A percentile compares a stretch with the other conserved stretches of the same genome.
These are phyloP conservation scores for Fusarium sp. DNA, from an alignment of 2,329 filamentous ascomycete genomes.

Conservation along the genomic window DNA sequence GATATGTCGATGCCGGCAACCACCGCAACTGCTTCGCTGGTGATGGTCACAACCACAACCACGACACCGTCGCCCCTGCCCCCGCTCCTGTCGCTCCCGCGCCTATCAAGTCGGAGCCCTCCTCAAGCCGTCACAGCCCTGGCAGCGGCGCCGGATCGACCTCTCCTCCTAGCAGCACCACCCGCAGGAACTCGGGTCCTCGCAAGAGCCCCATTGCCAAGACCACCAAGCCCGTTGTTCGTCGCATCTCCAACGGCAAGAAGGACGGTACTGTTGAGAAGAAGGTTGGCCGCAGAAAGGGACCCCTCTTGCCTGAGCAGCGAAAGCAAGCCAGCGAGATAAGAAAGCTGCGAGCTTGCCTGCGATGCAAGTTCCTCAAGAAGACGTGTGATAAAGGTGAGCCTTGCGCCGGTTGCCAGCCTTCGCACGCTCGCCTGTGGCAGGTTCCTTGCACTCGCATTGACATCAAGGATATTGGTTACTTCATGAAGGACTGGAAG, in stretches of 20 bases:
- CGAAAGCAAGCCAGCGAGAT: constrained; percentile 97
- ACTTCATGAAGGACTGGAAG: constrained; percentile 99
- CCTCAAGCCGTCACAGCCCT: constrained; percentile 70
- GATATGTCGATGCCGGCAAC: constrained; percentile 70
- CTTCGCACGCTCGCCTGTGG: constrained; percentile 94
- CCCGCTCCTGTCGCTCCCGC: constrained; percentile 76
- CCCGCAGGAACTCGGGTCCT: constrained; percentile 75
- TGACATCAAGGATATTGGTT: constrained; percentile 97
- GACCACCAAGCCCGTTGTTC: constrained; percentile 83
- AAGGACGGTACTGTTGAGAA: constrained; percentile 86
- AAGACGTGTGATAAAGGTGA: constrained; percentile 99
- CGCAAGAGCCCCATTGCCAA: constrained; percentile 86
- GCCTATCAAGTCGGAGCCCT: constrained; percentile 70
- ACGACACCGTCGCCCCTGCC: constrained; percentile 71
- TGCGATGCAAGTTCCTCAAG: constrained; percentile 98
- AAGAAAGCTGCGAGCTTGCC: constrained; percentile 90
- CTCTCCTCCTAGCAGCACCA: constrained; percentile 69
- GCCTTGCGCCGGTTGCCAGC: constrained; percentile 94
- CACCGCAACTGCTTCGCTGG: constrained; percentile 74
- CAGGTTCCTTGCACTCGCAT: constrained; percentile 98
- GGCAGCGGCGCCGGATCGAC: constrained; percentile 70
- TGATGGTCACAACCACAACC: constrained; percentile 63
- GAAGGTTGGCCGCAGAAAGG: constrained; percentile 90
- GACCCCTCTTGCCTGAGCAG: constrained; percentile 91
- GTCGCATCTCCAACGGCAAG: constrained; percentile 81